These are phyloP conservation scores for Chrysoporthe cubensis DNA, from an alignment of 2,329 filamentous ascomycete species.

Conservation along the genomic window DNA sequence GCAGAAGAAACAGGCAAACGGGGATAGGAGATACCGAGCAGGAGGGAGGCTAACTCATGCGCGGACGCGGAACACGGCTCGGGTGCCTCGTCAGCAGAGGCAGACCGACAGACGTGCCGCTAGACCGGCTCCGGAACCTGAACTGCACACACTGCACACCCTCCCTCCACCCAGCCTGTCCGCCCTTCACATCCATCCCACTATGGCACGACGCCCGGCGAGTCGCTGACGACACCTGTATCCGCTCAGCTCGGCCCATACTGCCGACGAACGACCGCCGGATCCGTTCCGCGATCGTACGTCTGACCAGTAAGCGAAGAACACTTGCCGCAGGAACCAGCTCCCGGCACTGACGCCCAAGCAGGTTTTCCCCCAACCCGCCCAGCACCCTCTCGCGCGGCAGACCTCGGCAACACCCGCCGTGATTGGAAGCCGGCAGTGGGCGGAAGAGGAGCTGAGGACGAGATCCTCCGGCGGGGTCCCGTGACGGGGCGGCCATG, in stretches of 20 bases:
- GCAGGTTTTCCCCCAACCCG: neutral
- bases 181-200: neutral
- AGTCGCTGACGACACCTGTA: no score
- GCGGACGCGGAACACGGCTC: neutral
- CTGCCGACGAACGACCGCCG: neutral
- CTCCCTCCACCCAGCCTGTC: neutral
- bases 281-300: neutral
- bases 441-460: neutral
- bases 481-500: neutral
- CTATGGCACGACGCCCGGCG: no score
- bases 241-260: neutral
- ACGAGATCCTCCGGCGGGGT: neutral
- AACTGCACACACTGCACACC: no score
- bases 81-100: neutral
- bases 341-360: neutral
- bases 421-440: neutral
- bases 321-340: neutral
- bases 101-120: neutral
- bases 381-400: no score
- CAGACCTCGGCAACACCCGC: neutral
- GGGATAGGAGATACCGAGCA: neutral
- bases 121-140: neutral
- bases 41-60: neutral
- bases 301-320: neutral
- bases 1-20: neutral